phyloP scores from a whole-genome alignment of 78 protist species.

The Abeoforma whisleri region DNA sequence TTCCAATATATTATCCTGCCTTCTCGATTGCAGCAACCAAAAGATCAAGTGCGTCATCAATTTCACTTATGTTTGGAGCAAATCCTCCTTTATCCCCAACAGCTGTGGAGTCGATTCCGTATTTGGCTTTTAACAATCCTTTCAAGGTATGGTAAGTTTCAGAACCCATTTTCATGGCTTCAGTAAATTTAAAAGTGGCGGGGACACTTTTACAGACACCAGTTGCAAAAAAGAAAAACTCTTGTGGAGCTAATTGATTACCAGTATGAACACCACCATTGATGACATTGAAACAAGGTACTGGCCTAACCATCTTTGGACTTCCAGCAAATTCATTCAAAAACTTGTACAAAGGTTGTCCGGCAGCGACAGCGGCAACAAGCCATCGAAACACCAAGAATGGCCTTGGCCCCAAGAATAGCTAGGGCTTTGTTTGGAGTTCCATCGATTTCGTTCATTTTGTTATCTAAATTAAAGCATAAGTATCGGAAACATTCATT shows the following conservation, averaged over 20 bases:
- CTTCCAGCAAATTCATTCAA: conserved; percentile 71
- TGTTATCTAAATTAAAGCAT: conserved; percentile 71
- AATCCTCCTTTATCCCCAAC: conserved; percentile 99
- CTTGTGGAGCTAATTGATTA: conserved; percentile 81
- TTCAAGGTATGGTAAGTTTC: conserved; percentile 91
- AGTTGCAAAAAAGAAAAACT: conserved; percentile 80
- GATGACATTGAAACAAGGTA: conserved; percentile 95
- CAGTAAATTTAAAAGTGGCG: conserved; percentile 79
- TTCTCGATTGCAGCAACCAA: conserved; percentile 80
- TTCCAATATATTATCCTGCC: conserved; percentile 92
- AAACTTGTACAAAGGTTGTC: conserved; percentile 85
- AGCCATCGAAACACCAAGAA: conserved; percentile 93
- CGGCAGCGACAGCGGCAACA: conserved; percentile 91
- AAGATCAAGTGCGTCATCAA: conserved; percentile 85
- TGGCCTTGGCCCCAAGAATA: conserved; percentile 98
- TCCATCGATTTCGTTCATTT: conserved; percentile 82
- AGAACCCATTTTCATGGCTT: conserved; percentile 87
- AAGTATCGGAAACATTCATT: too few relatives aligned
- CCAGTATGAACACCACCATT: conserved; percentile 99
- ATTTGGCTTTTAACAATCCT: conserved; percentile 63
- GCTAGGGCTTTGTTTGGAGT: conserved; percentile 80
- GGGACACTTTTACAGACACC: too few relatives aligned
- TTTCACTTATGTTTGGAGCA: conserved; percentile 82
- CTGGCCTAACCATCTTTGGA: conserved; percentile 67
- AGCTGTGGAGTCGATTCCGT: conserved; percentile 56